A percentile compares a stretch with the other conserved stretches of the same genome.
Evolutionary conservation across 2,329 filamentous ascomycete genomes (phyloP).

Genomic region (Trichophyton verrucosum): DNA sequence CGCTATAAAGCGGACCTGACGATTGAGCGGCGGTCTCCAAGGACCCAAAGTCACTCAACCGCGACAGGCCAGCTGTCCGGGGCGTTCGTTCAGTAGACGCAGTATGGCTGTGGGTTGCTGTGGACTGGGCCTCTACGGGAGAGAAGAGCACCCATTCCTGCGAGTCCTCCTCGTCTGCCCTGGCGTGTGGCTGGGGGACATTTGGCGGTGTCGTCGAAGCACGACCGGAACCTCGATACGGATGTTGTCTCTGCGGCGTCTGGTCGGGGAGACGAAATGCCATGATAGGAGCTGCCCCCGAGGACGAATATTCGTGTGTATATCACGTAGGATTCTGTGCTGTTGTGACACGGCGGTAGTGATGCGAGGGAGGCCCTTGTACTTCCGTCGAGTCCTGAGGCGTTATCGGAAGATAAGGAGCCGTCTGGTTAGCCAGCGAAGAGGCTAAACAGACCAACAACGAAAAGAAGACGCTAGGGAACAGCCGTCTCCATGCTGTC

Average conservation of each 20-base stretch:
- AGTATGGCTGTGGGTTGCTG: slow-evolving; percentile 56
- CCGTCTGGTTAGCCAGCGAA: neutral
- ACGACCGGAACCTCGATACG: slow-evolving; percentile 5
- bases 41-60: slow-evolving; percentile 68
- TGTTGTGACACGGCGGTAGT: neutral
- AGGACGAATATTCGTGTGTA: neutral
- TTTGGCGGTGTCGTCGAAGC: slow-evolving; percentile 19
- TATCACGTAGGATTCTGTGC: neutral
- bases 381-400: neutral
- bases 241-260: slow-evolving; percentile 6
- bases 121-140: slow-evolving; percentile 43
- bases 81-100: slow-evolving; percentile 51
- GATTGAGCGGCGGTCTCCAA: slow-evolving; percentile 42
- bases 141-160: slow-evolving; percentile 97
- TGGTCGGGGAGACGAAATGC: slow-evolving; percentile 13
- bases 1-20: slow-evolving; percentile 25
- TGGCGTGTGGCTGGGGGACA: slow-evolving; percentile 17
- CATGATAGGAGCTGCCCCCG: slow-evolving; percentile 4
- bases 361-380: neutral
- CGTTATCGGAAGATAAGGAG: neutral
- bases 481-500: neutral
- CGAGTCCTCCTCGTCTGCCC: slow-evolving; percentile 51
- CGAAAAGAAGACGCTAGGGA: neutral
- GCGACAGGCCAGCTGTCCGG: slow-evolving; percentile 58
- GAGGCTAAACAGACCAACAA: neutral